Base-by-base conservation (phyloP, 768 basidiomycete species). In the Boletus subparvulus region DNA sequence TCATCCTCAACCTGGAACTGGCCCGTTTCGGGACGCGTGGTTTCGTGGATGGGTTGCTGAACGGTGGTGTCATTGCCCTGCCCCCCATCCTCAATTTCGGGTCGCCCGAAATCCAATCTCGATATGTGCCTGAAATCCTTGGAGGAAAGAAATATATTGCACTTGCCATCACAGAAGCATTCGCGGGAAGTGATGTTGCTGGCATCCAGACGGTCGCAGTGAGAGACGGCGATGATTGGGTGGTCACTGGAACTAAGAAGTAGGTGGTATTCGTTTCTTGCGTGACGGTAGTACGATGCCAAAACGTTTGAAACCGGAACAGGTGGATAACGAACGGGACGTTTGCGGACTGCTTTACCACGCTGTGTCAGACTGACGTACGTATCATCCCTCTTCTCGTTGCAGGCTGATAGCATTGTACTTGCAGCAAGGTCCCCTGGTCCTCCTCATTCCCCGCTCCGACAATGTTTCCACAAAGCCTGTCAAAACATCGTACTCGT, bases 201-300 rank as follows among this genome's bases (percentile, higher is more conserved):
- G 93, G 94, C 3, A 65, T 95, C 36, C 93, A 84, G 78, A 98
- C 88, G 55, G 88, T 86, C 1, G 95, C 95, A 1, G 82, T 83
- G 54, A 84, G 84, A 54, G 93, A 96, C 64, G 95, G 93, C 1
- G 85, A 90, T 61, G 75, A 86, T 41, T 96, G 90, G 88, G 80
- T 94, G 13, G 86, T 98, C 59, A 92, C 87, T 41, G 96, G 96
- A 17, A 94, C 93, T 7, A 98, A 98, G 74, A 96, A 96, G 91
- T 88, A 55, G 4, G 79, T 65, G 28, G 3, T 55, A 12, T 30
- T 42, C n/a, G 17, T 50, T 28, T 13, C 19, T 26, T 4, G 26
- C 26, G 19, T 6, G 12, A 41, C 33, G 32, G 16, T 37, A 40
- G n/a, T 37, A 40, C 5, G 45, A 47, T 44, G 12, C 39, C 37